Evolutionary conservation across 139 green algal genomes (phyloP), one percentile per base, ranked within the genome.

Genomic region (Limnomonas spitsbergensis): DNA sequence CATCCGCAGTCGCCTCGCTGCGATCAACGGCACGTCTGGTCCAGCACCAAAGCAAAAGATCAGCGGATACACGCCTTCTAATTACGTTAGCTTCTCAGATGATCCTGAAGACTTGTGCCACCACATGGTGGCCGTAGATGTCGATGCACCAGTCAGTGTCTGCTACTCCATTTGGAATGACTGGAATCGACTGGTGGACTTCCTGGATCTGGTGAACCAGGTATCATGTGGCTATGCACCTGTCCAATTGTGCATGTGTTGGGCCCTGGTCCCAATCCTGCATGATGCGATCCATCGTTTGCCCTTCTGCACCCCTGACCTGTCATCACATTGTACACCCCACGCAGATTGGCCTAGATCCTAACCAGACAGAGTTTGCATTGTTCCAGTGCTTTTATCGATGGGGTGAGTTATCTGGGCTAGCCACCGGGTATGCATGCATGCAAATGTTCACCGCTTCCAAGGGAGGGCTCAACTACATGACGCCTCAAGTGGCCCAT

Each of bases 321-420:
- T n/a, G n/a, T n/a, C n/a, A n/a, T n/a, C n/a, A n/a, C n/a, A n/a
- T n/a, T n/a, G n/a, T n/a, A n/a, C n/a, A n/a, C n/a, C 14, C 47
- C 20, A 20, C 80, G 73, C 83, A 91, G 87, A 89, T 91, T 40
- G 83, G 84, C 0, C 78, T 92, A 14, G 86, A 90, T 53, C 70
- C 75, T 26, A 74, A 84, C 38, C 73, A 82, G 4, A 72, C 73
- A 29, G 80, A 89, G 69, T 78, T 88, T 68, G 88, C 83, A 3
- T 40, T 90, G 0, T 85, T 92, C n/a, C 83, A 90, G 47, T 90
- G 86, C 77, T 92, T 87, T 76, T 92, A 92, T 38, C 77, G 88
- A 38, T 88, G 75, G 73, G 77, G 88, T 92, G 69, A 77, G 88
- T 73, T 56, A 14, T 69, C 53, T 66, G 40, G 36, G 34, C 27